Conservation (phyloP, 1,284 basidiomycete genomes). For the Rhodotorula sp. region DNA sequence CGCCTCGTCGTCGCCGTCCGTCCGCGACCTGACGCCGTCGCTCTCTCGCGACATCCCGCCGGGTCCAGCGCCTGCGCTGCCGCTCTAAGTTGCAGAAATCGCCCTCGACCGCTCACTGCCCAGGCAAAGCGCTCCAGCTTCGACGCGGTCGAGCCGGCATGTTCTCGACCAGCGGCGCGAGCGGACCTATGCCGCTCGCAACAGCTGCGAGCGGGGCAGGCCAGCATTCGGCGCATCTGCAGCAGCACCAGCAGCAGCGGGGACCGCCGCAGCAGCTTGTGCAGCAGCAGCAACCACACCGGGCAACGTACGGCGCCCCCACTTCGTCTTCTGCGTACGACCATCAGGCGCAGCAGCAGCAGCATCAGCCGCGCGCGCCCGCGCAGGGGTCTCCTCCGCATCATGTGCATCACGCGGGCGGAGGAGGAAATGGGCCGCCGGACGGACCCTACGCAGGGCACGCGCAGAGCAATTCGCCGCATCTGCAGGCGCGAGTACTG, state of each 20-base stretch:
- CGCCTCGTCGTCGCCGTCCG: no score
- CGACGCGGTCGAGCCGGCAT: background rate
- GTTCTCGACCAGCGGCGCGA: constrained; percentile 1
- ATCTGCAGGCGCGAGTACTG: background rate
- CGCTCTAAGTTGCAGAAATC: no score
- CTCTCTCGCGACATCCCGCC: no score
- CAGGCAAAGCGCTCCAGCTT: no score
- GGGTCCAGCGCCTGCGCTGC: no score
- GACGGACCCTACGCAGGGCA: background rate
- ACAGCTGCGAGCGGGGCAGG: no score
- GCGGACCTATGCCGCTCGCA: background rate
- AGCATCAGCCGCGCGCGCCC: background rate
- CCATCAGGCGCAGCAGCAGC: background rate
- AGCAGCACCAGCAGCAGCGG: no score
- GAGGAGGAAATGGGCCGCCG: background rate
- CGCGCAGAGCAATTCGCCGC: background rate
- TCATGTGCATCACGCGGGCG: background rate
- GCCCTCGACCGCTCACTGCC: no score
- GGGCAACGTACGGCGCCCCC: no score
- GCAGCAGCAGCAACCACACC: background rate
- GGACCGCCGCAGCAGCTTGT: background rate
- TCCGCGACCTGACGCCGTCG: no score
- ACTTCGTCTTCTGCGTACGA: no score
- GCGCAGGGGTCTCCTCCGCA: background rate
- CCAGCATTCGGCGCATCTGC: no score